Evolutionary conservation across 352 stramenopile species (phyloP).

Genomic region (Halophytophthora batemanensis): DNA sequence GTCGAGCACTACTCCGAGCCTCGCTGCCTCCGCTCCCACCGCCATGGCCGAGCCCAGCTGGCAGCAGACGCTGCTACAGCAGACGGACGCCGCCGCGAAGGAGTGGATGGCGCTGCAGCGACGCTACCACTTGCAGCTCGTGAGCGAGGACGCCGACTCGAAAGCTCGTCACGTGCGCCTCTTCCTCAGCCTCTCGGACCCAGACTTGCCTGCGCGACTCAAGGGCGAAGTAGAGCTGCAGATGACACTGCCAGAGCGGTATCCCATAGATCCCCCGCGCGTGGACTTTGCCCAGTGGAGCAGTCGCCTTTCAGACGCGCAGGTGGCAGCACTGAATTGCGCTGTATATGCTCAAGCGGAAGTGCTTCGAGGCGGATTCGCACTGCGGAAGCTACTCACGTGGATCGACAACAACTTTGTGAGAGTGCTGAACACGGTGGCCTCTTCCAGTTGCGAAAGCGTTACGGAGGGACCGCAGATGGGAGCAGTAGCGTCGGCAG

Average conservation of each 20-base stretch:
- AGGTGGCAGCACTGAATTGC: slow-evolving; percentile 33
- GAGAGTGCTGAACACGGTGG: slow-evolving; percentile 26
- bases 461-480: neutral
- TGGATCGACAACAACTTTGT: slow-evolving; percentile 85
- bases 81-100: slow-evolving; percentile 36
- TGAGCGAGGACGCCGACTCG: slow-evolving; percentile 14
- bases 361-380: slow-evolving; percentile 43
- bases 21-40: neutral
- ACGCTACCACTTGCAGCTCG: slow-evolving; percentile 50
- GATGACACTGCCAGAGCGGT: slow-evolving; percentile 47
- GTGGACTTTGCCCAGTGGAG: slow-evolving; percentile 59
- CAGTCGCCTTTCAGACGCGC: slow-evolving; percentile 31
- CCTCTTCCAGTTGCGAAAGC: slow-evolving; percentile 2
- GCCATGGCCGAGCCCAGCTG: slow-evolving; percentile 21
- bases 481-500: neutral
- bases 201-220: slow-evolving; percentile 48
- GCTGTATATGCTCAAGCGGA: slow-evolving; percentile 36
- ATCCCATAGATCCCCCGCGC: slow-evolving; percentile 39
- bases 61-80: slow-evolving; percentile 26
- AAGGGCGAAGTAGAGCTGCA: slow-evolving; percentile 56
- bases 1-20: neutral
- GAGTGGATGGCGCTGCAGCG: slow-evolving; percentile 69
- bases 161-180: slow-evolving; percentile 20
- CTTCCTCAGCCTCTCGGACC: slow-evolving; percentile 64
- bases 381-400: slow-evolving; percentile 69